Percentiles rank a stretch among this genome's conserved stretches.
Conservation (phyloP, 2,329 filamentous ascomycete genomes). For the Xenosphaeropsis pyriputrescens region DNA sequence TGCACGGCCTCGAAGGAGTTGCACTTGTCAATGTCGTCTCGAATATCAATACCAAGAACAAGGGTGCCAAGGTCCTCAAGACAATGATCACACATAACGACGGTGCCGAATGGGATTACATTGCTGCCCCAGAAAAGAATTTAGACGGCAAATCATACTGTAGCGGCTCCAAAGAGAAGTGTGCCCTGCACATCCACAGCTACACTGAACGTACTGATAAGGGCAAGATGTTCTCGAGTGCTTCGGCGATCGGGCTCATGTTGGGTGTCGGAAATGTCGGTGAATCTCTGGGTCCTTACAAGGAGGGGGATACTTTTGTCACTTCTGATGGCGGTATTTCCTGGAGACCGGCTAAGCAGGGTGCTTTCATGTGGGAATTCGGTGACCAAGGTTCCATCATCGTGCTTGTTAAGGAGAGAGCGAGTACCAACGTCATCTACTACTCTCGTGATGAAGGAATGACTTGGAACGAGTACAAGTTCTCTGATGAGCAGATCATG, state of each 20-base stretch:
- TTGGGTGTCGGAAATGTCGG: slow-evolving; percentile 90
- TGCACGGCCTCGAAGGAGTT: slow-evolving; percentile 82
- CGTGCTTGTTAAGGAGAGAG: slow-evolving; percentile 64
- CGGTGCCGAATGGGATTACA: slow-evolving; percentile 69
- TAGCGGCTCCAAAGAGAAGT: slow-evolving; percentile 46
- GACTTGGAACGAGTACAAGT: slow-evolving; percentile 64
- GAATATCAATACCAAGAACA: slow-evolving; percentile 46
- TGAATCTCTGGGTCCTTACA: slow-evolving; percentile 18
- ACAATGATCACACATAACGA: slow-evolving; percentile 96
- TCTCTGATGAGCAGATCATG: slow-evolving; percentile 54
- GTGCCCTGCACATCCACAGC: slow-evolving; percentile 83
- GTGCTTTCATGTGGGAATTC: slow-evolving; percentile 83
- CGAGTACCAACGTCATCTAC: slow-evolving; percentile 51
- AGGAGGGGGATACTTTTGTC: slow-evolving; percentile 75
- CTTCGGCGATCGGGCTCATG: slow-evolving; percentile 79
- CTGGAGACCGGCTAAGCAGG: slow-evolving; percentile 79
- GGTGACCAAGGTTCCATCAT: slow-evolving; percentile 91
- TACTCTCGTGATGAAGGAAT: slow-evolving; percentile 74
- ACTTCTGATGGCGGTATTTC: slow-evolving; percentile 79
- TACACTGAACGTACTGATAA: slow-evolving; percentile 84
- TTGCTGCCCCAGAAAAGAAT: slow-evolving; percentile 59
- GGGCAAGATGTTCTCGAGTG: slow-evolving; percentile 74
- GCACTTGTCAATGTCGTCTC: slow-evolving; percentile 72
- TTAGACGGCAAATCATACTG: slow-evolving; percentile 64
- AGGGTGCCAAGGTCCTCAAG: slow-evolving; percentile 63